Evolutionary conservation across 306 rosid genomes (phyloP), one percentile per base, ranked within the genome.

Genomic region (Glycine soja): DNA sequence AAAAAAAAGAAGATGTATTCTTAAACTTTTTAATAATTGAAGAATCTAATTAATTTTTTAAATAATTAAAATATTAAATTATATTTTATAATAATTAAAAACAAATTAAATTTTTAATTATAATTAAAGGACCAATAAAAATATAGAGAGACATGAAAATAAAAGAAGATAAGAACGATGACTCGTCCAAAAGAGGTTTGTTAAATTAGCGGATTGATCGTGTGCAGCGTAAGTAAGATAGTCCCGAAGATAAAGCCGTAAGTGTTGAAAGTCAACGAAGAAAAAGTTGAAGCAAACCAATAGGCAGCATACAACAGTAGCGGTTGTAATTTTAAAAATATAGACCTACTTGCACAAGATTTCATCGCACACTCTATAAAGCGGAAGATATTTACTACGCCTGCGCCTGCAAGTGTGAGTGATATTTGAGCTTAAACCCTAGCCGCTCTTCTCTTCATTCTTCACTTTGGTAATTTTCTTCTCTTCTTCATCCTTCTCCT

Each of bases 361-460:
- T n/a, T 3, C 1, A 4, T 0, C 70, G 5, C 75, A 7, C 43
- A 1, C 46, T 2, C 61, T 81, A 84, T 82, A 85, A 85, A 63
- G 7, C 0, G 8, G 8, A 46, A 48, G 67, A 77, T 82, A 84
- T 67, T 77, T 32, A 36, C 8, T 0, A 1, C 0, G 8, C 1
- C 8, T 0, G 6, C 6, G 46, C 1, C 2, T 12, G 12, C 19
- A 12, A 2, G 40, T 36, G 50, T 11, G 36, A 5, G 6, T 46
- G 11, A 34, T 4, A 30, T 14, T 61, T 45, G 45, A 32, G 68
- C 86, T 84, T 90, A 88, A 90, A 88, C 94, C 97, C 97, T 92
- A 90, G 91, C 92, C 89, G 87, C 88, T 86, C 40, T 54, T 5
- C 12, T 36, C 54, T 51, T 47, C 58, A 3, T 3, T 70, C 14